These are phyloP conservation scores for Acanthamoeba castellanii DNA, from an alignment of 208 protist species.

Conservation along the genomic window DNA sequence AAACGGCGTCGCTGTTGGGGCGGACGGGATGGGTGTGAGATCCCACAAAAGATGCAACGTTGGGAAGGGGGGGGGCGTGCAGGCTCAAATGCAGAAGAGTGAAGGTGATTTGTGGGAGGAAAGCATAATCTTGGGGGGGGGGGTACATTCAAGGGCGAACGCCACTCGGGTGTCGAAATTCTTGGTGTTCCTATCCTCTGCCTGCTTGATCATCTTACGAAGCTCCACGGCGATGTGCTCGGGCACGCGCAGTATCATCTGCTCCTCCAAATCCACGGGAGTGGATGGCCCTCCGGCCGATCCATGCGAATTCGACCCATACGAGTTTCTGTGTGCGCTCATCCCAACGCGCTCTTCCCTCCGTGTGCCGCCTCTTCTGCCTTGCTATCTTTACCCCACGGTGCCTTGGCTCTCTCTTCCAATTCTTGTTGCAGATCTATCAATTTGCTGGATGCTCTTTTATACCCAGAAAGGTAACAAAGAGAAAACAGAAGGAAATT, in stretches of 20 bases:
- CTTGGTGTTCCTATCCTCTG: slow-evolving; percentile 7
- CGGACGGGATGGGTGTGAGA: neutral
- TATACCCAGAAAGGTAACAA: no score
- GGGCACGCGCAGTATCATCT: slow-evolving; percentile 65
- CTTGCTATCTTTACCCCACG: no score
- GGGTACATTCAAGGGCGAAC: slow-evolving; percentile 33
- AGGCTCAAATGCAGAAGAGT: neutral
- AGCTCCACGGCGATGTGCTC: slow-evolving; percentile 46
- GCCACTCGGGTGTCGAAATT: slow-evolving; percentile 32
- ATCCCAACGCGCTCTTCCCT: neutral
- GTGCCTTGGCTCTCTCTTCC: no score
- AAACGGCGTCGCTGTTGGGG: neutral
- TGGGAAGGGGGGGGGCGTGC: no score
- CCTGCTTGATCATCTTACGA: slow-evolving; percentile 1
- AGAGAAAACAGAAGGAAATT: no score
- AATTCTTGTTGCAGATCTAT: no score
- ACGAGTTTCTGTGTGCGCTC: neutral
- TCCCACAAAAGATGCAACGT: no score
- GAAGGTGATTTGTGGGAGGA: neutral
- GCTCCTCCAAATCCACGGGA: slow-evolving; percentile 21
- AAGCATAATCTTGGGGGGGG: neutral
- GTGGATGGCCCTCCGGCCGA: neutral
- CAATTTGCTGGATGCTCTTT: no score
- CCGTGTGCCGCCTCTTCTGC: neutral
- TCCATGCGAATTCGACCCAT: neutral